These are phyloP conservation scores for Fistulifera solaris DNA, from an alignment of 108 stramenopile genomes.

Conservation along the genomic window DNA sequence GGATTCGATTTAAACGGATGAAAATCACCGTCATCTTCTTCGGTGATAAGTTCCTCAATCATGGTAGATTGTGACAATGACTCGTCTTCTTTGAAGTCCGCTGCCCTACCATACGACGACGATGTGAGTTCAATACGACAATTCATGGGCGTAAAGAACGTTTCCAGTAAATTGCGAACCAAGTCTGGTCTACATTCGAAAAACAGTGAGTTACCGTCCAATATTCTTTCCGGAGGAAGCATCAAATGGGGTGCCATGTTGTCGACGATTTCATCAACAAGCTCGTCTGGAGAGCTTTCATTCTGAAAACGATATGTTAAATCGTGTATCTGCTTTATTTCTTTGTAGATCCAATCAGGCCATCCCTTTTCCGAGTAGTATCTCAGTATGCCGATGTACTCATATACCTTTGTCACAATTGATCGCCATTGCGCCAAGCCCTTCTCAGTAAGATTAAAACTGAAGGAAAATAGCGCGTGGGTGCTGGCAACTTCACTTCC, in stretches of 20 bases:
- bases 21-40: conserved; percentile 10
- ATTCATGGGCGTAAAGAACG: conserved; percentile 57
- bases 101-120: conserved; percentile 50
- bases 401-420: conserved; percentile 47
- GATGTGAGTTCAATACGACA: conserved; percentile 68
- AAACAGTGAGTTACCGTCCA: conserved; percentile 62
- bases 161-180: conserved; percentile 39
- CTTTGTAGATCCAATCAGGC: conserved; percentile 70
- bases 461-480: conserved; percentile 64
- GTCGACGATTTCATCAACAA: conserved; percentile 69
- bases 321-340: conserved; percentile 60
- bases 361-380: conserved; percentile 47
- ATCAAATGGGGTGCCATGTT: conserved; percentile 50
- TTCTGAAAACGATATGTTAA: conserved; percentile 60
- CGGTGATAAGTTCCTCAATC: conserved; percentile 4
- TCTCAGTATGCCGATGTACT: conserved; percentile 74
- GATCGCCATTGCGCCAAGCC: conserved; percentile 62
- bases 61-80: neutral
- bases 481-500: conserved; percentile 57
- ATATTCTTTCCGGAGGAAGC: conserved; percentile 55
- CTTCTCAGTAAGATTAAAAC: conserved; percentile 48
- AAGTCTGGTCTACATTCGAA: conserved; percentile 55
- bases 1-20: conserved; percentile 12
- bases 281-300: conserved; percentile 63
- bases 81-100: conserved; percentile 36